phyloP scores from a whole-genome alignment of 108 stramenopile genomes.

The Asterionellopsis glacialis region DNA sequence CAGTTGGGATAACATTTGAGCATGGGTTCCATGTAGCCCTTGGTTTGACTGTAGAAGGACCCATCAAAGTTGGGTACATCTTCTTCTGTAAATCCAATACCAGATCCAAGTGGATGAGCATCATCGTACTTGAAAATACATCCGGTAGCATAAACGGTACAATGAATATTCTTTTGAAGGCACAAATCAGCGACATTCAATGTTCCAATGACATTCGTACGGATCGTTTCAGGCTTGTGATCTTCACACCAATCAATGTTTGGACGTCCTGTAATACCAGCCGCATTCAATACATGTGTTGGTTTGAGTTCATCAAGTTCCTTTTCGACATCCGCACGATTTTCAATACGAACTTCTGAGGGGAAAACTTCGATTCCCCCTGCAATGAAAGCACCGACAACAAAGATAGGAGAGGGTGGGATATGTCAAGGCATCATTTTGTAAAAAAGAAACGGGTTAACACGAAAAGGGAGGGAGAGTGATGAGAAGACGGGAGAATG shows the following conservation, averaged over 20 bases:
- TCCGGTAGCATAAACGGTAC: constrained; percentile 98
- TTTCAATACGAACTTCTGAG: constrained; percentile 88
- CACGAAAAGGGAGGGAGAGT: too few relatives aligned
- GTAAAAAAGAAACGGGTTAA: neutral
- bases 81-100: constrained; percentile 96
- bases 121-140: constrained; percentile 99
- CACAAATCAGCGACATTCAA: constrained; percentile 93
- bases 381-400: neutral
- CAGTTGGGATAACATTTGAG: constrained; percentile 83
- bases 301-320: constrained; percentile 92
- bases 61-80: constrained; percentile 95
- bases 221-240: constrained; percentile 93
- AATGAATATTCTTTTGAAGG: constrained; percentile 84
- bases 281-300: constrained; percentile 95
- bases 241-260: constrained; percentile 99
- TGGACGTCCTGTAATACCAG: constrained; percentile 99
- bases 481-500: too few relatives aligned
- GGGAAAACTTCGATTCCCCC: constrained; percentile 77
- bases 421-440: neutral
- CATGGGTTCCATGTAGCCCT: constrained; percentile 97
- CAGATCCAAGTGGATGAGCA: constrained; percentile 85
- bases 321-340: constrained; percentile 81
- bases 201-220: constrained; percentile 97
- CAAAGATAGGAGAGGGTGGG: neutral
- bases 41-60: constrained; percentile 98